Percentiles rank a stretch among this genome's conserved stretches.
These are phyloP conservation scores for Hyphopichia fennica DNA, from an alignment of 1,139 yeast species.

Conservation along the genomic window DNA sequence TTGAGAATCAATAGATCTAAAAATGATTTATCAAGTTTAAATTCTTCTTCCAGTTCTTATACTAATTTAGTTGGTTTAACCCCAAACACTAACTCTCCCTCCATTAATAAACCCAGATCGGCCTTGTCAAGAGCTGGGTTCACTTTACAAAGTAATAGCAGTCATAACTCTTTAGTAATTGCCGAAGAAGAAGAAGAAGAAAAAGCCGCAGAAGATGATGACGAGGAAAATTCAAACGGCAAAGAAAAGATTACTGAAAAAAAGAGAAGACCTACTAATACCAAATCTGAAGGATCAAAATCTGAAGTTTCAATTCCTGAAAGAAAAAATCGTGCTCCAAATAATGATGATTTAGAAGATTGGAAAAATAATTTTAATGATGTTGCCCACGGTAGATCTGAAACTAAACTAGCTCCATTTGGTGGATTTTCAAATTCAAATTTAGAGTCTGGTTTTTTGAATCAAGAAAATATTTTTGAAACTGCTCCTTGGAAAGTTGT, in stretches of 20 bases:
- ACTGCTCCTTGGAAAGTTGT: constrained; percentile 76
- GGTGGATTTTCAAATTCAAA: constrained; percentile 72
- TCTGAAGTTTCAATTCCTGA: neutral
- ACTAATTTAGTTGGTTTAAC: constrained; percentile 14
- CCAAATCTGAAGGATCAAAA: neutral
- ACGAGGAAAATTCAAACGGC: neutral
- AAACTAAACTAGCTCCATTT: constrained; percentile 57
- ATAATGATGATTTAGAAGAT: constrained; percentile 8
- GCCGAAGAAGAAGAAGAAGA: constrained; percentile 24
- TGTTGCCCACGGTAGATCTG: constrained; percentile 29
- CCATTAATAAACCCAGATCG: constrained; percentile 18
- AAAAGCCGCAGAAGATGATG: constrained; percentile 20
- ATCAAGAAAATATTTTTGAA: constrained; percentile 59
- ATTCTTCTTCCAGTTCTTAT: constrained; percentile 10
- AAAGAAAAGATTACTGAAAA: constrained; percentile 12
- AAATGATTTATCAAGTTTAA: constrained; percentile 21
- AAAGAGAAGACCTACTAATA: neutral
- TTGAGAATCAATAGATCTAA: constrained; percentile 43
- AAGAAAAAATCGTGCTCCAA: neutral
- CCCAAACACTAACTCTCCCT: constrained; percentile 5
- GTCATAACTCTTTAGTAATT: constrained; percentile 32
- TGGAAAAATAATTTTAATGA: constrained; percentile 24
- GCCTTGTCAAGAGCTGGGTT: constrained; percentile 22
- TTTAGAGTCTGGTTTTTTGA: constrained; percentile 40
- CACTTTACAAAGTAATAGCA: constrained; percentile 26